Conservation (phyloP, 2,329 filamentous ascomycete genomes). For the Chrysosporium keratinophilum region DNA sequence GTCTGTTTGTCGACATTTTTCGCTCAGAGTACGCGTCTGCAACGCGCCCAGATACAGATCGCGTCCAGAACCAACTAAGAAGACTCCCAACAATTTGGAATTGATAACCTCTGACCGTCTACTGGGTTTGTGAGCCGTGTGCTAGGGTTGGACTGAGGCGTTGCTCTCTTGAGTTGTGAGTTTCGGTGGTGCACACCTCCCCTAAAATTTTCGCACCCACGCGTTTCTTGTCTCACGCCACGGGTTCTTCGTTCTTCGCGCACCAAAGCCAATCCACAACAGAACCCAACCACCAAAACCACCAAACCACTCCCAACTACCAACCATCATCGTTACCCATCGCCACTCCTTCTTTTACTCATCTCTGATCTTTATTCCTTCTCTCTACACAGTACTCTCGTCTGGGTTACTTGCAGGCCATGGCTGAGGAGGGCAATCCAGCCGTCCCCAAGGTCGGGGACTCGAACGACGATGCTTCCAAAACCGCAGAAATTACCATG, state of each 20-base stretch:
- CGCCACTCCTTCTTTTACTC: conserved; percentile 1
- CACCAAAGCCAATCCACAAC: conserved; percentile 18
- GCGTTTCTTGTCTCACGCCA: conserved; percentile 23
- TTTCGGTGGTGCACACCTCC: conserved; percentile 1
- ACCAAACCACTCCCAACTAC: conserved; percentile 7
- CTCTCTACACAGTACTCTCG: neutral
- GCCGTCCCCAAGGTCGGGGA: conserved; percentile 26
- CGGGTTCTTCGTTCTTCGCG: conserved; percentile 18
- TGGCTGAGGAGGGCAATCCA: conserved; percentile 33
- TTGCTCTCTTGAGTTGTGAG: neutral
- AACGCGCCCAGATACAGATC: neutral
- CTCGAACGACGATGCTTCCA: conserved; percentile 20
- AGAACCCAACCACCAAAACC: conserved; percentile 19
- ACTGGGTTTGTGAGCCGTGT: neutral
- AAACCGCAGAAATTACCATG: conserved; percentile 16
- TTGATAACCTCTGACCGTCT: neutral
- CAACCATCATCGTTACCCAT: conserved; percentile 11
- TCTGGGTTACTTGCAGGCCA: conserved; percentile 16
- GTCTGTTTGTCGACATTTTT: neutral
- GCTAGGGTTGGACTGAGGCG: neutral
- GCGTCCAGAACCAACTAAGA: neutral
- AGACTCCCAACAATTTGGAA: neutral
- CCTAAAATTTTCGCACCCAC: conserved; percentile 7
- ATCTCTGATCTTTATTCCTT: conserved; percentile 2
- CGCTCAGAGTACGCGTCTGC: neutral